Evolutionary conservation across 257 asterid species (phyloP).

Genomic region (Osmanthus fragrans): DNA sequence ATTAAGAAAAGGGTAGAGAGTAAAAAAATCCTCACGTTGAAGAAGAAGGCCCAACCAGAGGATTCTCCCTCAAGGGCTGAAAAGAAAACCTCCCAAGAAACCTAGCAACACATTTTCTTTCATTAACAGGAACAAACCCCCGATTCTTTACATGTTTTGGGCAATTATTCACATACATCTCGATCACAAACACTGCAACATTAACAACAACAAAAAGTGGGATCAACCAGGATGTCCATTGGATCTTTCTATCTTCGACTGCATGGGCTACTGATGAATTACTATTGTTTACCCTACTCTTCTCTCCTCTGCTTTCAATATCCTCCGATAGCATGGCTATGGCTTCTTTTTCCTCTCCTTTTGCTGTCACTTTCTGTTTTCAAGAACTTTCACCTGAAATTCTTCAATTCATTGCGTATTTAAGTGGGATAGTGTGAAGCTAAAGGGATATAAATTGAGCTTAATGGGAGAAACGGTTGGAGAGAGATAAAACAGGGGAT

Average conservation of each 20-base stretch:
- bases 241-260: slow-evolving; percentile 41
- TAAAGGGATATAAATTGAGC: slow-evolving; percentile 7
- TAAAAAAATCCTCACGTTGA: slow-evolving; percentile 53
- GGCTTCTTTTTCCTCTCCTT: neutral
- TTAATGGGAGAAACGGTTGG: slow-evolving; percentile 9
- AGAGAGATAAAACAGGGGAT: slow-evolving; percentile 24
- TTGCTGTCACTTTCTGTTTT: neutral
- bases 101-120: slow-evolving; percentile 54
- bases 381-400: neutral
- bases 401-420: neutral
- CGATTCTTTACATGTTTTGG: slow-evolving; percentile 42
- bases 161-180: slow-evolving; percentile 75
- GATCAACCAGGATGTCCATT: slow-evolving; percentile 81
- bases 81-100: slow-evolving; percentile 80
- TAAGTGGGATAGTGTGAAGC: slow-evolving; percentile 1
- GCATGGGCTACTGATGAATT: slow-evolving; percentile 27
- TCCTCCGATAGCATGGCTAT: slow-evolving; percentile 54
- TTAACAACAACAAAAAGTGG: slow-evolving; percentile 68
- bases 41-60: slow-evolving; percentile 86
- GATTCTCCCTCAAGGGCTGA: slow-evolving; percentile 81
- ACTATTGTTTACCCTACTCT: slow-evolving; percentile 26
- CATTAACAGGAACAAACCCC: slow-evolving; percentile 11
- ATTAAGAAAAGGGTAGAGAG: slow-evolving; percentile 9
- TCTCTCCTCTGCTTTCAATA: slow-evolving; percentile 53
- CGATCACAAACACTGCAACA: slow-evolving; percentile 58